Base-by-base conservation (phyloP, 2,329 filamentous ascomycete genomes). In the Falciphora oryzae region DNA sequence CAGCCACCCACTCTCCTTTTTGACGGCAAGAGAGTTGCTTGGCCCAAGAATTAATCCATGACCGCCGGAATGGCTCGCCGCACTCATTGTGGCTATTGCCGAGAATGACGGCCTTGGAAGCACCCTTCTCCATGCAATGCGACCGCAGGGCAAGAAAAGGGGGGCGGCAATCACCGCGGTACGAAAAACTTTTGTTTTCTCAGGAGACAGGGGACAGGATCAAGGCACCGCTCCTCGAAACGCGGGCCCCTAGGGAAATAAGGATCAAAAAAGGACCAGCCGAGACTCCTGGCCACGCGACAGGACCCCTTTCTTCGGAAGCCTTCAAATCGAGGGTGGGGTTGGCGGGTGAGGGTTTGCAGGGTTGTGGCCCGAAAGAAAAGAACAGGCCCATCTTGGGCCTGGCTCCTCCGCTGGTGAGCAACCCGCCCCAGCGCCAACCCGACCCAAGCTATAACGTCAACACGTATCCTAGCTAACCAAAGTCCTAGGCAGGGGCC, bases 11-110 rank as follows among this genome's bases (percentile, higher is more conserved):
- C 22, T 3, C 38, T 44, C 38, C 38, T 13, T 3, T 13, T 7
- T 53, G 44, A n/a, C 44, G 44, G 8, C 44, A 25, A 53, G 44
- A 53, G n/a, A 25, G 44, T n/a, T 11, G 22, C 44, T 53, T 53
- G 44, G 44, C 44, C 44, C 44, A 53, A 53, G 44, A 53, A 53
- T 53, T 53, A 53, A 53, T 53, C 44, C 44, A 44, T 44, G 18
- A 22, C 38, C 14, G 18, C 16, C 38, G 44, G 18, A 53, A 53
- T 50, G 44, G 44, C 44, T 50, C 22, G 44, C 44, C 44, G 18
- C 44, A 18, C 18, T 50, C 18, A 1, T n/a, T 18, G 44, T 50
- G 22, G 44, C 44, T 22, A 18, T 14, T n/a, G 44, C 44, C 44
- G 18, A 50, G 44, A 50, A 50, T 53, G 44, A 53, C 22, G 22